These are phyloP conservation scores for Cyclocybe aegerita DNA, from an alignment of 768 basidiomycete species.

Conservation along the genomic window DNA sequence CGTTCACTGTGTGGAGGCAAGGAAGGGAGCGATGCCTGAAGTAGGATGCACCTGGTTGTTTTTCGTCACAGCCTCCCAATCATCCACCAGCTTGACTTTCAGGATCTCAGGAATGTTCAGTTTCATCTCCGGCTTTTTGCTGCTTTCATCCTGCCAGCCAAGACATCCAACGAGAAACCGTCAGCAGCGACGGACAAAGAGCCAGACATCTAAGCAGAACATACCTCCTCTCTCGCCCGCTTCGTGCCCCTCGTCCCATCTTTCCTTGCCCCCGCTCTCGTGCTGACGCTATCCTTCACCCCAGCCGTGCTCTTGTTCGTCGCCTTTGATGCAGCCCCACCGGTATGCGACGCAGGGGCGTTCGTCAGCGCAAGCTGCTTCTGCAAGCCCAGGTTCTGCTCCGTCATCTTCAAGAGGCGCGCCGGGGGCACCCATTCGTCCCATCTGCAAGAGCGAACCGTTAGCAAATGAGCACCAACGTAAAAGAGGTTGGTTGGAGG, in stretches of 20 bases:
- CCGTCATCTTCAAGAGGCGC: constrained; percentile 84
- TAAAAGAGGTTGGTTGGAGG: neutral
- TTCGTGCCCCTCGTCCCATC: constrained; percentile 69
- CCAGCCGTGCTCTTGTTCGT: constrained; percentile 18
- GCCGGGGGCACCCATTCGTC: constrained; percentile 92
- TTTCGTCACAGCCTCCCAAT: constrained; percentile 98
- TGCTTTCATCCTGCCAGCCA: constrained; percentile 64
- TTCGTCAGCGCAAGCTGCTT: constrained; percentile 52
- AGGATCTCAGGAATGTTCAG: constrained; percentile 87
- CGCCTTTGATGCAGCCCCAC: constrained; percentile 18
- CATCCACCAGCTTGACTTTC: constrained; percentile 89
- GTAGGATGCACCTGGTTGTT: constrained; percentile 69
- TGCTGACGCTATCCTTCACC: constrained; percentile 27
- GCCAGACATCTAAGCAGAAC: constrained; percentile 16
- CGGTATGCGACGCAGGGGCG: constrained; percentile 23
- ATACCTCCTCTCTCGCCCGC: constrained; percentile 72
- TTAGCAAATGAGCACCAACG: too few species aligned
- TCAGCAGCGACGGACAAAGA: neutral
- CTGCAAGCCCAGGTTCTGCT: constrained; percentile 76
- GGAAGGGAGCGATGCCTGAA: neutral
- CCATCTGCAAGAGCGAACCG: constrained; percentile 55
- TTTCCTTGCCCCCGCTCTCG: constrained; percentile 43
- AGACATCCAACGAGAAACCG: neutral
- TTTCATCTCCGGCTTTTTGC: constrained; percentile 86
- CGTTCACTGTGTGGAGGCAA: neutral